Evolutionary conservation across 2,329 filamentous ascomycete species (phyloP).

Genomic region (Diplodia seriata): DNA sequence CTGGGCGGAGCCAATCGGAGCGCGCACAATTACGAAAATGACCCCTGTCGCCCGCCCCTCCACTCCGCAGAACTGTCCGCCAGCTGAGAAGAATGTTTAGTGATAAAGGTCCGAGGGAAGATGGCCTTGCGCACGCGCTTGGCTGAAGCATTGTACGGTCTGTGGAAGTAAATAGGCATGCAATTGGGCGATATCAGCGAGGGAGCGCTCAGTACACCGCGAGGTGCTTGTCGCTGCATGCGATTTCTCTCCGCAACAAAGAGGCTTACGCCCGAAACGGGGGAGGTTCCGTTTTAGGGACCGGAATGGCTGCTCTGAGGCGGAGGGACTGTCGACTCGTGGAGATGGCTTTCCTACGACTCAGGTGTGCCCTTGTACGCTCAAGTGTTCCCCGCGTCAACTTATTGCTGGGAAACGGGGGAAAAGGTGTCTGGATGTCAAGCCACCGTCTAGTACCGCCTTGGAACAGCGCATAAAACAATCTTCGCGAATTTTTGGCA

Average conservation of each 20-base stretch:
- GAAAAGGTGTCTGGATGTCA: background rate
- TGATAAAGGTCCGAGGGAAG: background rate
- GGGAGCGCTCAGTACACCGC: background rate
- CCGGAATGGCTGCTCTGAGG: background rate
- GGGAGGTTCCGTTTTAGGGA: background rate
- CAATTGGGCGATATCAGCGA: background rate
- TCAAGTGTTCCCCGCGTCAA: background rate
- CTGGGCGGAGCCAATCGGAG: slow-evolving; percentile 6
- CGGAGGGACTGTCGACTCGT: background rate
- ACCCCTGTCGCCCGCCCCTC: slow-evolving; percentile 6
- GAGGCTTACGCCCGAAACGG: slow-evolving; percentile 23
- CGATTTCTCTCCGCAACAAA: background rate
- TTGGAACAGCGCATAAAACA: background rate
- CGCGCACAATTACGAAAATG: background rate
- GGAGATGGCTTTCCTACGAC: background rate
- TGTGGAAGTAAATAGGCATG: too few relatives aligned
- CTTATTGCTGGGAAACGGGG: background rate
- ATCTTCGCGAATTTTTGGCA: background rate
- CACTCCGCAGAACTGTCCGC: background rate
- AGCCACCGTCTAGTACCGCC: background rate
- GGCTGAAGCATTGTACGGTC: too few relatives aligned
- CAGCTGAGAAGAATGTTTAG: background rate
- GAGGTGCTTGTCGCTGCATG: background rate
- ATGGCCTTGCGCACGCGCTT: background rate
- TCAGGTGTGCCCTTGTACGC: background rate